Evolutionary conservation across 805 yeast genomes (phyloP).

Genomic region (Metschnikowia proteae): DNA sequence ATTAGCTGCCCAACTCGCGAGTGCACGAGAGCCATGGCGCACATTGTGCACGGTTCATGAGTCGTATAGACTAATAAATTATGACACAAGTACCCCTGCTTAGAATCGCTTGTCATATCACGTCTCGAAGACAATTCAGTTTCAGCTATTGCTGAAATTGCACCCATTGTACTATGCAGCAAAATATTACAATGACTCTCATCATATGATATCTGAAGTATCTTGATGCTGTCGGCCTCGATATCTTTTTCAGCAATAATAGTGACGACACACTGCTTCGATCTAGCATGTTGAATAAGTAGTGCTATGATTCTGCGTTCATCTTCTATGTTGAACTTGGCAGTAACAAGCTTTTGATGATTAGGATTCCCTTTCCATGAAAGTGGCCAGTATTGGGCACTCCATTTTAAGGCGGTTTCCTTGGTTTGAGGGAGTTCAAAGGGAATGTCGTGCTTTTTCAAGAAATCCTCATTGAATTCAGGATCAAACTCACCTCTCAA

Average conservation of each 20-base stretch:
- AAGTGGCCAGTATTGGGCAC: slow-evolving; percentile 73
- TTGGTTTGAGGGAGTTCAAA: slow-evolving; percentile 63
- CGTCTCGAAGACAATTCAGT: slow-evolving; percentile 44
- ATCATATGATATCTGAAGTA: slow-evolving; percentile 40
- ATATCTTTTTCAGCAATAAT: slow-evolving; percentile 58
- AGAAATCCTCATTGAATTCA: slow-evolving; percentile 9
- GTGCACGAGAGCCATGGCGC: slow-evolving; percentile 92
- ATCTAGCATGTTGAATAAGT: slow-evolving; percentile 10
- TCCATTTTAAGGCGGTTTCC: slow-evolving; percentile 65
- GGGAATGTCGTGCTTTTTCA: slow-evolving; percentile 44
- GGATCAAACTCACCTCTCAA: slow-evolving; percentile 8
- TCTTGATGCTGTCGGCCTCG: slow-evolving; percentile 19
- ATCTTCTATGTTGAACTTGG: slow-evolving; percentile 44
- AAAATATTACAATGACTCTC: slow-evolving; percentile 47
- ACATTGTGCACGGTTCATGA: slow-evolving; percentile 96
- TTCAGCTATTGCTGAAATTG: slow-evolving; percentile 61
- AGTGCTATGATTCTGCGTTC: slow-evolving; percentile 30
- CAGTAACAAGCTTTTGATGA: slow-evolving; percentile 61
- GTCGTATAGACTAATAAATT: slow-evolving; percentile 78
- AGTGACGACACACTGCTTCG: slow-evolving; percentile 41
- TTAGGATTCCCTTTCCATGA: slow-evolving; percentile 92
- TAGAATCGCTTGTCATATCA: slow-evolving; percentile 7
- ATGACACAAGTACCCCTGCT: slow-evolving; percentile 62
- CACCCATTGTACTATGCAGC: slow-evolving; percentile 72
- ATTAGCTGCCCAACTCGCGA: slow-evolving; percentile 73